Base-by-base conservation (phyloP, 2,329 filamentous ascomycete genomes). In the Ascosphaera aggregata region DNA sequence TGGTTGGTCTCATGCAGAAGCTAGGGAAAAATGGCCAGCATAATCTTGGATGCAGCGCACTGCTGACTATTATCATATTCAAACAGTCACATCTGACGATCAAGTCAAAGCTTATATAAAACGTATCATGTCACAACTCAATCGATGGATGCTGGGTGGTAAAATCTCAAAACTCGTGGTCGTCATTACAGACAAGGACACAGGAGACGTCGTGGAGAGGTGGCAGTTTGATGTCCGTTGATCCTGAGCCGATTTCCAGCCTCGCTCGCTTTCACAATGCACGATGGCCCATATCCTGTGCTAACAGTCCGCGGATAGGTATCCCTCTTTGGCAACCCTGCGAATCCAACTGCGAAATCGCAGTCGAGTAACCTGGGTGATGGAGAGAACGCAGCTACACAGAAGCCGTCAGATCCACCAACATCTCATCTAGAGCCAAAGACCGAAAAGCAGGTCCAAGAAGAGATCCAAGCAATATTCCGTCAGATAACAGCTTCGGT, bases 101-200 rank as follows among this genome's bases (percentile, higher is more conserved):
- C 86, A 98, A 62, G 89, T 98, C 54, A 92, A 93, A 60, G 82
- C 85, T 22, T 98, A 98, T 62, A 92, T 98, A 66, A 94, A 93
- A 60, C 93, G 91, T 62, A 95, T 98, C 63, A 98, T 94, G 85
- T 76, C 76, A 19, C 89, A 98, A 60, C 72, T 98, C 42, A 86
- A 91, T 63, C 82, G 81, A 55, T 98, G 89, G 89, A 95, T 95
- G 84, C 68, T 84, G 39, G 80, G 79, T 49, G 82, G 85, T 55
- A 95, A 98, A 61, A 94, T 98, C 54, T 91, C 81, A 39, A 94
- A 92, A 59, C 73, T 98, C 9, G 85, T 98, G 43, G 79, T 98
- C 39, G 89, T 98, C 37, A 85, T 98, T 48, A 94, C 86, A 22
- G 80, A 80, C 64, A 95, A 94, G 59, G 89, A 98, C 58, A 93